phyloP scores from a whole-genome alignment of 2,329 filamentous ascomycete genomes.

The Cytospora piceae region DNA sequence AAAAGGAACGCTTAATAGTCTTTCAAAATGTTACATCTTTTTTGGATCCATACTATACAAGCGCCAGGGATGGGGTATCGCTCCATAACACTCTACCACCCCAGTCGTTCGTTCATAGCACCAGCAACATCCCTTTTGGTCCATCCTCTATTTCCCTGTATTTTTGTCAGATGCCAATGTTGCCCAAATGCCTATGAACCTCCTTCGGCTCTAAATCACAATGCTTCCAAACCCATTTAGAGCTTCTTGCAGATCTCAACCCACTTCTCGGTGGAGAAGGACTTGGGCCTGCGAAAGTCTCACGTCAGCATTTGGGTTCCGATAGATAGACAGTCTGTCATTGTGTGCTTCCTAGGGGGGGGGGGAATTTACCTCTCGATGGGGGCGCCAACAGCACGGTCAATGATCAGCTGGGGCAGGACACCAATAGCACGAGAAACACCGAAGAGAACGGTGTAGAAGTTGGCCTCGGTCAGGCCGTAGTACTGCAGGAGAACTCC shows the following conservation, averaged over 20 bases:
- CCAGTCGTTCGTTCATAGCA: slow-evolving; percentile 26
- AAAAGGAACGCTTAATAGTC: neutral
- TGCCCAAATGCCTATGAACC: slow-evolving; percentile 33
- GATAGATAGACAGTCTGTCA: neutral
- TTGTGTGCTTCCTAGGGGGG: neutral
- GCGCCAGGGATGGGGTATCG: slow-evolving; percentile 31
- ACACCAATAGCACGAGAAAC: slow-evolving; percentile 98
- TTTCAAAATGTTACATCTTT: slow-evolving; percentile 20
- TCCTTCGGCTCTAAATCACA: slow-evolving; percentile 19
- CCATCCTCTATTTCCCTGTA: slow-evolving; percentile 39
- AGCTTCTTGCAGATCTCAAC: slow-evolving; percentile 91
- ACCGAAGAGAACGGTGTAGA: slow-evolving; percentile 99
- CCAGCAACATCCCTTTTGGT: slow-evolving; percentile 33
- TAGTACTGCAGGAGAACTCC: slow-evolving; percentile 99
- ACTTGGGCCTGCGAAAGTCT: slow-evolving; percentile 69
- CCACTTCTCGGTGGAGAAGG: slow-evolving; percentile 96
- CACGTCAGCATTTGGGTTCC: slow-evolving; percentile 20
- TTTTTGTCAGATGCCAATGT: slow-evolving; percentile 35
- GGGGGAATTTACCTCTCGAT: slow-evolving; percentile 72
- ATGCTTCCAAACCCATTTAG: slow-evolving; percentile 55
- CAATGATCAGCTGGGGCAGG: slow-evolving; percentile 98
- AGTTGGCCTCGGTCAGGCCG: slow-evolving; percentile 97
- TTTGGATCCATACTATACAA: slow-evolving; percentile 29
- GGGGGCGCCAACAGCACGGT: slow-evolving; percentile 93
- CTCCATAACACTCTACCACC: slow-evolving; percentile 27